Conservation (phyloP, 2,329 filamentous ascomycete species). For the Fonsecaea nubica region DNA sequence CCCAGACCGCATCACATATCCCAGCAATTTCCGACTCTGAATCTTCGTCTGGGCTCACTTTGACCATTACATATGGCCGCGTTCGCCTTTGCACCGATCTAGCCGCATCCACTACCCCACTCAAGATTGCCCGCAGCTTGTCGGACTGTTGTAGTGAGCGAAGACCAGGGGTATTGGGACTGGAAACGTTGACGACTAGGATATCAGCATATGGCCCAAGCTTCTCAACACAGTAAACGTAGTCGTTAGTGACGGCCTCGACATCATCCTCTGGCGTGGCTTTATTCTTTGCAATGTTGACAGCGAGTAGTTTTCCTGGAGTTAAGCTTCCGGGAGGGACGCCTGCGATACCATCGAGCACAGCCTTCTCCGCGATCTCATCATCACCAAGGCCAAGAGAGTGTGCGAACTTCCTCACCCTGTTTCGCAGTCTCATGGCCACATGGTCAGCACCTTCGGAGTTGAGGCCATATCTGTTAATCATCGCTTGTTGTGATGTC, state of each 20-base stretch:
- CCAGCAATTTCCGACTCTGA: constrained; percentile 81
- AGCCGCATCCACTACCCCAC: constrained; percentile 81
- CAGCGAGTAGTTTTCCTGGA: constrained; percentile 77
- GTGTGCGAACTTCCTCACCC: constrained; percentile 78
- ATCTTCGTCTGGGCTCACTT: constrained; percentile 96
- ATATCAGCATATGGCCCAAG: constrained; percentile 91
- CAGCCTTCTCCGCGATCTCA: constrained; percentile 69
- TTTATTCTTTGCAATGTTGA: constrained; percentile 98
- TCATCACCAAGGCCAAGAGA: constrained; percentile 69
- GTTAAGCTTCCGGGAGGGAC: constrained; percentile 84
- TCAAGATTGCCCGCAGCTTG: constrained; percentile 79
- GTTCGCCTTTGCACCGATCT: constrained; percentile 70
- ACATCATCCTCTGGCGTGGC: constrained; percentile 84
- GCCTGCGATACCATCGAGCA: constrained; percentile 76
- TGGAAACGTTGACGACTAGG: constrained; percentile 97
- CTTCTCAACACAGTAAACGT: constrained; percentile 85
- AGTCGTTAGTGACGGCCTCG: constrained; percentile 76
- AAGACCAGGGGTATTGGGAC: constrained; percentile 91
- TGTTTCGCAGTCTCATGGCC: constrained; percentile 76
- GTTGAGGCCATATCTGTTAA: constrained; percentile 96
- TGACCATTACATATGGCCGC: constrained; percentile 90
- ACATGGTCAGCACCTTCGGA: constrained; percentile 87
- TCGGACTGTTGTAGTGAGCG: constrained; percentile 84
- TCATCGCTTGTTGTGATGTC: constrained; percentile 80
- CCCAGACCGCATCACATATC: constrained; percentile 83